Evolutionary conservation across 2,329 filamentous ascomycete genomes (phyloP), one percentile per base, ranked within the genome.

Genomic region (Sphaerostilbella broomeana): DNA sequence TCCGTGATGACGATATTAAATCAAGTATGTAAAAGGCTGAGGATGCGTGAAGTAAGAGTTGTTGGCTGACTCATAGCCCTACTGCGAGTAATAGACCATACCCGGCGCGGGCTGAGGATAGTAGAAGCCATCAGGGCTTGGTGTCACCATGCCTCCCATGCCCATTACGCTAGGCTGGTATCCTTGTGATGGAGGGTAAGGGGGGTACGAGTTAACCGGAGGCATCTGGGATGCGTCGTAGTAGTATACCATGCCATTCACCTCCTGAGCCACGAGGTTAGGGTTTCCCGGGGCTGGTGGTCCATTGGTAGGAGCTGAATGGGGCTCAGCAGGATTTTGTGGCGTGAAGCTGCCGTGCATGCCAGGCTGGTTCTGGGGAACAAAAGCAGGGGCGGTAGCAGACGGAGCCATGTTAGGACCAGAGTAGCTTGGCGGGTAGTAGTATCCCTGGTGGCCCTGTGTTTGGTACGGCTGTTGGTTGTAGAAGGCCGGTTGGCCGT

Each of bases 211-310:
- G 34, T 65, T 57, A 47, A 76, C 66, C 1, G 73, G 65, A 18
- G 77, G 68, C 33, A 89, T 67, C 55, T 88, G 82, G n/a, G 80
- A 73, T 6, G 86, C 74, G 55, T 94, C 85, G 53, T 88, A 89
- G 59, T 95, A 98, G 61, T 94, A 97, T 1, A 95, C 88, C 75
- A 94, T 97, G 46, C 92, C 92, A 51, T 95, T 94, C 47, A 82
- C 81, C 65, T 97, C 90, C 60, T 95, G 89, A 0, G 87, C 86
- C 33, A 83, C 75, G 28, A 79, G 59, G 47, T 69, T 75, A 13
- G 68, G 54, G 20, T 56, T 54, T 20, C 50, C 30, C n/a, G 51
- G 37, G 5, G 55, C 42, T 9, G 47, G 43, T 28, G 53, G 54
- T n/a, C 47, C 49, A 22, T 48, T 49, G 19, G 55, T 49, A 33